Conservation (phyloP, 495 filamentous ascomycete species). For the Tetracladium marchalianum region DNA sequence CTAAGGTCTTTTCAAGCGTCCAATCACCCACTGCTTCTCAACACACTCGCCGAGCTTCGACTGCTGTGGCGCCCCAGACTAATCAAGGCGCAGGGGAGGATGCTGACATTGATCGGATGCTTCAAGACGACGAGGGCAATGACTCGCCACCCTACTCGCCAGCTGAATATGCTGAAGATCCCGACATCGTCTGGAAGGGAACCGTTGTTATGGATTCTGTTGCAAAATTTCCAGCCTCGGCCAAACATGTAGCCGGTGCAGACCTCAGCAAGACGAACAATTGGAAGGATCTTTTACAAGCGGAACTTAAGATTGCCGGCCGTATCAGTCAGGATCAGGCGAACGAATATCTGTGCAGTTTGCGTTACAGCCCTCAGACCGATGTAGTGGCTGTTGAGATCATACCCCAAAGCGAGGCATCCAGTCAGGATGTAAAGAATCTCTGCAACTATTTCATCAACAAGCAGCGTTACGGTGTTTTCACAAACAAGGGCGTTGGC, state of each 20-base stretch:
- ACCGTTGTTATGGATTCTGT: conserved; percentile 66
- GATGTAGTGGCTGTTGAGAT: conserved; percentile 66
- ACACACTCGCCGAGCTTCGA: conserved; percentile 35
- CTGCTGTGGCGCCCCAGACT: conserved; percentile 24
- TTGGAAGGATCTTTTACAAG: conserved; percentile 63
- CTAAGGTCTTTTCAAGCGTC: conserved; percentile 59
- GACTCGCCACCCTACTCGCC: conserved; percentile 85
- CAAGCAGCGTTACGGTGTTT: conserved; percentile 71
- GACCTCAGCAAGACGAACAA: conserved; percentile 51
- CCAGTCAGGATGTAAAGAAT: conserved; percentile 49
- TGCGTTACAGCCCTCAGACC: conserved; percentile 60
- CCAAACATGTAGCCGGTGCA: conserved; percentile 74
- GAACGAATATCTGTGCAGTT: conserved; percentile 77
- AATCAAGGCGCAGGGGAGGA: conserved; percentile 50
- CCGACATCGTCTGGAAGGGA: conserved; percentile 66
- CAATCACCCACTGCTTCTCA: conserved; percentile 41
- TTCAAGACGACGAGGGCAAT: conserved; percentile 74
- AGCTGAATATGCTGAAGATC: conserved; percentile 56
- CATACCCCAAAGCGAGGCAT: conserved; percentile 38
- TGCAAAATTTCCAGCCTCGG: conserved; percentile 62
- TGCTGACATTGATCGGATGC: conserved; percentile 80
- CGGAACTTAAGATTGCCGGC: conserved; percentile 64
- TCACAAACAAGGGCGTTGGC: conserved; percentile 54
- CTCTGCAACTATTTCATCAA: conserved; percentile 72
- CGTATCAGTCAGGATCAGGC: conserved; percentile 73